Evolutionary conservation across 2,329 filamentous ascomycete genomes (phyloP).

Genomic region (Monascus ruber): DNA sequence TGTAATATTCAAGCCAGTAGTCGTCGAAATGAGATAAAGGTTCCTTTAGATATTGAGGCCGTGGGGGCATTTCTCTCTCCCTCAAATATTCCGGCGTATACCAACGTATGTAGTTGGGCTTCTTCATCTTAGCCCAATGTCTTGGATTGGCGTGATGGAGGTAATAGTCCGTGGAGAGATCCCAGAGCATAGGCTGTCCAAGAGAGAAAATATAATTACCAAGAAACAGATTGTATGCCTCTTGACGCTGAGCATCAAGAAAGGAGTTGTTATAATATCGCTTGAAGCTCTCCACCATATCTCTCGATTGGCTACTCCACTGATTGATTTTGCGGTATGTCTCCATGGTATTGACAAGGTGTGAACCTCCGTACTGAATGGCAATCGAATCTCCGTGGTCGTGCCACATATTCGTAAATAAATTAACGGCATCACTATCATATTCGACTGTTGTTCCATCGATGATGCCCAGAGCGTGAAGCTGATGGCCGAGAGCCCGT

Average conservation of each 20-base stretch:
- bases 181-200: conserved; percentile 93
- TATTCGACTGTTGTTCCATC: conserved; percentile 70
- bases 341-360: conserved; percentile 98
- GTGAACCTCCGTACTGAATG: conserved; percentile 92
- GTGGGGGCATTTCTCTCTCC: conserved; percentile 47
- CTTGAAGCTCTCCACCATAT: conserved; percentile 99
- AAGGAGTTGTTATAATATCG: conserved; percentile 99
- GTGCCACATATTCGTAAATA: conserved; percentile 98
- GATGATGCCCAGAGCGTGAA: conserved; percentile 83
- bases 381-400: conserved; percentile 97
- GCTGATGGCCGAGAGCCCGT: conserved; percentile 77
- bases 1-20: conserved; percentile 96
- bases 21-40: conserved; percentile 59
- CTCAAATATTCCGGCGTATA: conserved; percentile 65
- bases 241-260: conserved; percentile 91
- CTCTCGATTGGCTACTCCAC: conserved; percentile 92
- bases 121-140: conserved; percentile 51
- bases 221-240: conserved; percentile 94
- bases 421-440: conserved; percentile 88
- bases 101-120: conserved; percentile 77
- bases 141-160: conserved; percentile 81
- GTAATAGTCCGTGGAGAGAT: conserved; percentile 88
- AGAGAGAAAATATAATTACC: conserved; percentile 86
- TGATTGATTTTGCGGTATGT: conserved; percentile 98
- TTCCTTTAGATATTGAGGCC: conserved; percentile 17